Base-by-base conservation (phyloP, 1,139 yeast species). In the Pichiaceae sp. region DNA sequence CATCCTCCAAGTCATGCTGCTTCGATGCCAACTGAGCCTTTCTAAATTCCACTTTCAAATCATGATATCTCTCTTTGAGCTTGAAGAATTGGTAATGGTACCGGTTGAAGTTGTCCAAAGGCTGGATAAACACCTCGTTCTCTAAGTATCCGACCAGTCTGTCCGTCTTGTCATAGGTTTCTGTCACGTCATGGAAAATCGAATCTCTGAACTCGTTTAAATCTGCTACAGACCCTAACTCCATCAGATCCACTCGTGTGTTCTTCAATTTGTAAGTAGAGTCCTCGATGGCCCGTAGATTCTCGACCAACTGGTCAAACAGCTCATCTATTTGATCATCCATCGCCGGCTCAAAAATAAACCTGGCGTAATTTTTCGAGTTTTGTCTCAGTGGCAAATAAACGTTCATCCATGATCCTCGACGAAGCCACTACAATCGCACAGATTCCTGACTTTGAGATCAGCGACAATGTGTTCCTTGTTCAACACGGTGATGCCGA, bases 391-490 rank as follows among this genome's bases (percentile, higher is more conserved):
- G 24, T 21, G 24, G 24, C 24, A 21, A 21, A 21, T 11, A 21
- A 7, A 21, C 7, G 7, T 21, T 21, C 24, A 8, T 5, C 18
- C 17, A 33, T 33, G 35, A 33, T 33, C 21, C n/a, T 33, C 4
- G 35, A 33, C 20, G 36, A 34, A 17, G 20, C 29, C 14, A 29
- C 32, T 7, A 34, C 36, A 17, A 34, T 34, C 21, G 32, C 36
- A 4, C 12, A 29, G 12, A 24, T 29, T 29, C 97, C 97, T 24
- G 87, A 87, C 57, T 81, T 82, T 60, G 69, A 67, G 45, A 73
- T 89, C 36, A 80, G 95, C 15, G 89, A 86, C 54, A 68, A 73
- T 44, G 85, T 87, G 36, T 87, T 83, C 57, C 68, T 76, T 37
- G 66, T 84, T 42, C 64, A 70, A 29, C 43, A 54, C 54, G 40